These are phyloP conservation scores for Perkinsus chesapeaki DNA, from an alignment of 169 alveolate genomes.

Conservation along the genomic window DNA sequence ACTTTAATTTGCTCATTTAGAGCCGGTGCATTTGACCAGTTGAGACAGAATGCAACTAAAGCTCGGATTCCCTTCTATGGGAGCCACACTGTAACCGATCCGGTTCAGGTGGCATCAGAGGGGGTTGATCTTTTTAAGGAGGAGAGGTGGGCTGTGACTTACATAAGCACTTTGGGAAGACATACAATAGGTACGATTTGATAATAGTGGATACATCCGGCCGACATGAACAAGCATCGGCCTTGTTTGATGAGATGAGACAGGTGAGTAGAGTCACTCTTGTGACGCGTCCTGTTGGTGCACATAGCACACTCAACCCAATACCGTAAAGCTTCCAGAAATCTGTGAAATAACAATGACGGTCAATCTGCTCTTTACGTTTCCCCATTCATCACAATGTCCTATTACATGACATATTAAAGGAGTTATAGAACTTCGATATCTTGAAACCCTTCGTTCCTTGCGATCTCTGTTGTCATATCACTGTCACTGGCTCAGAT, in stretches of 20 bases:
- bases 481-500: not conserved
- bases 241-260: slow-evolving; percentile 97
- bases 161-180: not conserved
- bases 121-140: slow-evolving; percentile 91
- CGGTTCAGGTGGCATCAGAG: slow-evolving; percentile 96
- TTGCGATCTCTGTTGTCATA: not conserved
- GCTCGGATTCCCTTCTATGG: slow-evolving; percentile 98
- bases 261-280: slow-evolving; percentile 57
- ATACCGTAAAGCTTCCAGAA: too few species aligned
- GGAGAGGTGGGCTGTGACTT: slow-evolving; percentile 74
- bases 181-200: not conserved
- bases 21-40: slow-evolving; percentile 99
- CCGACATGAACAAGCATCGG: slow-evolving; percentile 96
- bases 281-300: too few species aligned
- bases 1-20: slow-evolving; percentile 30
- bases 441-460: too few species aligned
- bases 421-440: too few species aligned
- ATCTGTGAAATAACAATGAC: too few species aligned
- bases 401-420: too few species aligned
- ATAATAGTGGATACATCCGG: slow-evolving; percentile 99
- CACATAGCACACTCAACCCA: too few species aligned
- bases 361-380: too few species aligned
- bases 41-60: slow-evolving; percentile 98
- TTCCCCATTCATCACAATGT: not conserved
- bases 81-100: slow-evolving; percentile 92